Base-by-base conservation (phyloP, 768 basidiomycete genomes). In the Tephrocybe sp. region DNA sequence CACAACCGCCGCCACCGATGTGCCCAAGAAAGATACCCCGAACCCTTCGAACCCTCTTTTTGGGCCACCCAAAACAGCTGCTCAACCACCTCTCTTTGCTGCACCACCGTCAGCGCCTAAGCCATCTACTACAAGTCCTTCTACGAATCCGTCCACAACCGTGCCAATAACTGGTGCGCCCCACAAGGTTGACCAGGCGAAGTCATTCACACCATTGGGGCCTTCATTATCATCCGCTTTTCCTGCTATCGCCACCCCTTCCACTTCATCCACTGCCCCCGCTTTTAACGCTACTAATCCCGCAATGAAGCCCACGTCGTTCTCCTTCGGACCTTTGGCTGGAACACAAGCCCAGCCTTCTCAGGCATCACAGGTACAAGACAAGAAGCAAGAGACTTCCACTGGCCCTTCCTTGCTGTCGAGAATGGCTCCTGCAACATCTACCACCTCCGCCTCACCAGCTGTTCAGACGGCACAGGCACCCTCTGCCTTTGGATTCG, bases 361-460 rank as follows among this genome's bases (percentile, higher is more conserved):
- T 46, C 43, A 38, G 25, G 11, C 44, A 40, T 45, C 25, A 5
- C 46, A 45, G 23, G 50, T 47, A n/a, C 52, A 45, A n/a, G 45
- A 52, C 29, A 57, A 53, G 44, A 54, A 56, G 31, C 48, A 16
- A 33, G 40, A 52, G 24, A 31, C 51, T 5, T 39, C 45, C 9
- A 18, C 45, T 30, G 55, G 58, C 11, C 47, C 46, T 41, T 58
- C 60, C 13, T 54, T 65, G 11, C 27, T 64, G 42, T 61, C 64
- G 29, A 55, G 64, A 21, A 34, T 62, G 22, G 58, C 56, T 10
- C 54, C 57, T 49, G 31, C 43, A 19, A 12, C 40, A 5, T 23
- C 31, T 33, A 54, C 62, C 18, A 58, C 57, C 25, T 24, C 56
- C n/a, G 10, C 56, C 25, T 21, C 47, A 21, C 25, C 59, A 45